Evolutionary conservation across 495 filamentous ascomycete species (phyloP), one percentile per base, ranked within the genome.

Genomic region (Elaphomyces granulatus): DNA sequence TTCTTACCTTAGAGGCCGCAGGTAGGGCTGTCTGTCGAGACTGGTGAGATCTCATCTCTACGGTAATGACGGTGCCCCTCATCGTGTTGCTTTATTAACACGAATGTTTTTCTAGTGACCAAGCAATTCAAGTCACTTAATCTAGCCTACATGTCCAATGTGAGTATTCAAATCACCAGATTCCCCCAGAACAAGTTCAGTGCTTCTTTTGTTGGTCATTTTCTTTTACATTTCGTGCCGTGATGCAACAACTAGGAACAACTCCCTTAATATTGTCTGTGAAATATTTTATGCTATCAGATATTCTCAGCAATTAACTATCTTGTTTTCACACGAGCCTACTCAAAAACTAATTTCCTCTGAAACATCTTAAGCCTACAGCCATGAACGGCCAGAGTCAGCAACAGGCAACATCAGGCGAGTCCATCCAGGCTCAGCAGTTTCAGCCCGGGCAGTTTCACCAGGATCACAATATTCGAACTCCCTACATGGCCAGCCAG

Each of bases 381-480:
- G 23, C 12, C 23, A 28, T 28, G 23, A 28, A 28, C 12, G 23
- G 23, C 12, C 23, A 28, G 23, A 28, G 12, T 28, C 23, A 28
- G 23, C 23, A 28, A 12, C 23, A 28, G 23, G 12, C 12, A 28
- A 6, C 23, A 6, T 28, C 23, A 28, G 23, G 23, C 23, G 55
- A 64, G 15, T 52, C 58, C 34, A 47, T 45, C 42, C 60, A 55
- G 34, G 38, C 38, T 34, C 37, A 45, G 20, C 46, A 37, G 26
- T 34, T 34, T 10, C 52, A 53, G 45, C 39, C 39, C n/a, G 42
- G 40, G n/a, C 53, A 52, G 2, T 54, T 36, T 41, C 40, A 46
- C 19, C 23, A 28, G 12, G 23, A 28, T 12, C 45, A 50, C 30
- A 47, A 53, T 15, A 40, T 52, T 36, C 59, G 53, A 26, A 45